Conservation (phyloP, 352 stramenopile genomes). For the Phytophthora tubulina region DNA sequence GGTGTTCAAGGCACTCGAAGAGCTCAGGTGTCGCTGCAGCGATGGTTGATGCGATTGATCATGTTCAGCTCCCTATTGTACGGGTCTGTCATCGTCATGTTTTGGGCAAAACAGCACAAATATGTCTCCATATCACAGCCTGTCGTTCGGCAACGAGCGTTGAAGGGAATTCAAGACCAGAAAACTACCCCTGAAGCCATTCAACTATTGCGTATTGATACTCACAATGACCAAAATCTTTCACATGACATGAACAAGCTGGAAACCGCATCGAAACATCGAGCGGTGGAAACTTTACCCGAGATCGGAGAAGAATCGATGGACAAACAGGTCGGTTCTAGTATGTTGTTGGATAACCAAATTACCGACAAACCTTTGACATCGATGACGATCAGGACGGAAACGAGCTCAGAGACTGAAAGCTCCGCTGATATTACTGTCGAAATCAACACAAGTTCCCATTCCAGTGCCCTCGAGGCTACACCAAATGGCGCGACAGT, state of each 20-base stretch:
- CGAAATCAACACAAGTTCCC: too few relatives aligned
- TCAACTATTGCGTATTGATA: constrained; percentile 20
- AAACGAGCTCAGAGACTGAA: too few relatives aligned
- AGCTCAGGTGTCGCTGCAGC: constrained; percentile 1
- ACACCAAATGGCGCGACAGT: too few relatives aligned
- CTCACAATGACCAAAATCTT: neutral
- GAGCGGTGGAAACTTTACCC: neutral
- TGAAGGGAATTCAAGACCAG: neutral
- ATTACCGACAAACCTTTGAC: neutral
- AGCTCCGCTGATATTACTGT: too few relatives aligned
- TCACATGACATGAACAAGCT: neutral
- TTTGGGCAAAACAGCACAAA: neutral
- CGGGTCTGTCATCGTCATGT: constrained; percentile 14
- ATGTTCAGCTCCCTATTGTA: constrained; percentile 26
- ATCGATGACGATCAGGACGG: too few relatives aligned
- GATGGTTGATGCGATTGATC: constrained; percentile 21
- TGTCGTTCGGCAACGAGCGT: neutral
- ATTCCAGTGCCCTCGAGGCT: too few relatives aligned
- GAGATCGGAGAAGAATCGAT: neutral
- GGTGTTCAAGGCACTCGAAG: neutral
- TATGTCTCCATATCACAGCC: too few relatives aligned
- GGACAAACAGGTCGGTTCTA: neutral
- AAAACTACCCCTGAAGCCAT: neutral
- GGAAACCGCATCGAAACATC: neutral
- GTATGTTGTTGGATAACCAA: neutral